Evolutionary conservation across 2,329 filamentous ascomycete genomes (phyloP).

Genomic region (Fusarium clavum): DNA sequence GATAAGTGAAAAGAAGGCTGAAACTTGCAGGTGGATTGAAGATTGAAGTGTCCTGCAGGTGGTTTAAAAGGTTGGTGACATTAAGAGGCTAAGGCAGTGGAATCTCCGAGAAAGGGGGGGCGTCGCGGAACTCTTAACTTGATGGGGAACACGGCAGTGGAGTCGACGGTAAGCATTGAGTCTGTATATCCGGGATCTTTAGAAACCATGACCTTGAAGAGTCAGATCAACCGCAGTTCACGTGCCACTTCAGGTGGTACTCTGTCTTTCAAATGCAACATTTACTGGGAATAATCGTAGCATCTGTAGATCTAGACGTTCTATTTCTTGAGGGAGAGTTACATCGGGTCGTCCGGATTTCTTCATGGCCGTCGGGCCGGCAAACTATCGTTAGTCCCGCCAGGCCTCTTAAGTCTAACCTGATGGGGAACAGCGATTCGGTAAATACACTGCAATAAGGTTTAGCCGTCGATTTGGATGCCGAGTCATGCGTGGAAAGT

Average conservation of each 20-base stretch:
- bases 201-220: neutral
- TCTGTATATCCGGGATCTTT: neutral
- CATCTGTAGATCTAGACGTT: slow-evolving; percentile 1
- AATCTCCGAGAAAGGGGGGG: slow-evolving; percentile 19
- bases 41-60: neutral
- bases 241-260: neutral
- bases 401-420: neutral
- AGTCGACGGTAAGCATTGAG: neutral
- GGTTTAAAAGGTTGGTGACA: neutral
- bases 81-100: neutral
- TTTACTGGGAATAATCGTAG: neutral
- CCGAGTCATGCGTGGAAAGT: neutral
- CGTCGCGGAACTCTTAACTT: neutral
- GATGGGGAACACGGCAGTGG: slow-evolving; percentile 18
- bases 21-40: neutral
- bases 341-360: neutral
- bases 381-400: neutral
- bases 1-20: neutral
- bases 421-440: neutral
- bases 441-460: neutral
- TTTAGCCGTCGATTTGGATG: neutral
- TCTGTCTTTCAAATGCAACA: neutral
- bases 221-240: neutral
- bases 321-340: neutral
- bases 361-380: neutral